Conservation (phyloP, 345 rosid genomes). For the Citrus sinensis region DNA sequence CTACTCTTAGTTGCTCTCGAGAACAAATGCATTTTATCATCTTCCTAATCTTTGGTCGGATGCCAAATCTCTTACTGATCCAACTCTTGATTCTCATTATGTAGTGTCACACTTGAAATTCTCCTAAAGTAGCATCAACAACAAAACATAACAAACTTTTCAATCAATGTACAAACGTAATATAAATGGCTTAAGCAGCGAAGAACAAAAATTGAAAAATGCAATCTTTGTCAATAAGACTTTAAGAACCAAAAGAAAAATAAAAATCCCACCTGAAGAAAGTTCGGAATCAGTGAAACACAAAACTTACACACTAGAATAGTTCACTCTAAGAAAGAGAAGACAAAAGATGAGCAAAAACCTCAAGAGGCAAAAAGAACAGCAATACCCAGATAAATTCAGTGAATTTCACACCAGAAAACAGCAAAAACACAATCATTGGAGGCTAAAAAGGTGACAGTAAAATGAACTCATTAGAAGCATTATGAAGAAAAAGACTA, state of each 20-base stretch:
- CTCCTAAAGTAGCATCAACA: constrained; percentile 21
- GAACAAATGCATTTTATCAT: constrained; percentile 80
- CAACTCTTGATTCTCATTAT: constrained; percentile 46
- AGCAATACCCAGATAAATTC: constrained; percentile 22
- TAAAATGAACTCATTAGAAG: constrained; percentile 22
- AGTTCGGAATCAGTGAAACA: background rate
- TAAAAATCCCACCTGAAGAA: background rate
- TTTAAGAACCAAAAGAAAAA: background rate
- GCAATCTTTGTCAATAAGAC: background rate
- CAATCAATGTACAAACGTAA: background rate
- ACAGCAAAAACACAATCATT: constrained; percentile 11
- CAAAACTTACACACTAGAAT: background rate
- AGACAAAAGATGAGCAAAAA: background rate
- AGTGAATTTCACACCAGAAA: constrained; percentile 14
- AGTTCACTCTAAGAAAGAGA: background rate
- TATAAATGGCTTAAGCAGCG: background rate
- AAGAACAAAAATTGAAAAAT: background rate
- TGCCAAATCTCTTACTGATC: constrained; percentile 31
- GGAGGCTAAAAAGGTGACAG: constrained; percentile 25
- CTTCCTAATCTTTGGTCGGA: constrained; percentile 39
- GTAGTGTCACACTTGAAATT: constrained; percentile 30
- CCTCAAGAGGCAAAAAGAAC: background rate
- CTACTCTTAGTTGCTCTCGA: constrained; percentile 45
- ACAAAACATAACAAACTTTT: background rate
- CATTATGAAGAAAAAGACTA: constrained; percentile 15